phyloP scores from a whole-genome alignment of 495 filamentous ascomycete species.

The Podospora anserina region DNA sequence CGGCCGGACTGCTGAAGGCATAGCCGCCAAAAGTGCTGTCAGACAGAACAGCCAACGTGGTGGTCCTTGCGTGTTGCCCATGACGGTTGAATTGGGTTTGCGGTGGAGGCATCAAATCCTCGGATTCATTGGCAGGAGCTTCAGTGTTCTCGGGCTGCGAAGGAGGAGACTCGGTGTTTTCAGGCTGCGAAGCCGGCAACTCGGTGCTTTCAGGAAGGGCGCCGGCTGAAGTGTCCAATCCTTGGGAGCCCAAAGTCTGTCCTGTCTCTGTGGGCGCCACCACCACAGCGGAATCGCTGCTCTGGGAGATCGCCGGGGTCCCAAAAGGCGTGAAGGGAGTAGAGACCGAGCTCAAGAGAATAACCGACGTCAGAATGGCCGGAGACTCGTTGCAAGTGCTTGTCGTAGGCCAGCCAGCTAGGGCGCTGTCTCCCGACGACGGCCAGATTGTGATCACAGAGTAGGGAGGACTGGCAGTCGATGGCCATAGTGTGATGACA shows the following conservation, averaged over 20 bases:
- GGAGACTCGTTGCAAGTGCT: neutral
- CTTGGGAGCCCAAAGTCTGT: neutral
- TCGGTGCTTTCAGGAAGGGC: slow-evolving; percentile 1
- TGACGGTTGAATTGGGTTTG: slow-evolving; percentile 26
- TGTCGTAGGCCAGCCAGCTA: neutral
- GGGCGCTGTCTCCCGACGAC: slow-evolving; percentile 7
- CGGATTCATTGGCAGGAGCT: neutral
- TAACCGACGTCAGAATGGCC: neutral
- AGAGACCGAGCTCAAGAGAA: slow-evolving; percentile 1
- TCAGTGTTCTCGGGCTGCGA: neutral
- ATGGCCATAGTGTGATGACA: slow-evolving; percentile 1
- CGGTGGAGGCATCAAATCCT: slow-evolving; percentile 13
- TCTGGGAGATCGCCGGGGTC: neutral
- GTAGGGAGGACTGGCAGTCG: neutral
- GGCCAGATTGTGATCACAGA: slow-evolving; percentile 26
- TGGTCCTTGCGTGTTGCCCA: slow-evolving; percentile 1
- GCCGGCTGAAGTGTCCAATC: neutral
- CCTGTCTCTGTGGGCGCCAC: neutral
- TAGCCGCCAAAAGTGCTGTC: slow-evolving; percentile 15
- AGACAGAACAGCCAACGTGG: neutral
- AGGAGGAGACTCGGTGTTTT: neutral
- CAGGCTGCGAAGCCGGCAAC: neutral
- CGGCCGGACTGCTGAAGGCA: slow-evolving; percentile 14
- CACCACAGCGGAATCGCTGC: neutral
- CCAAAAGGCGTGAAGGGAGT: neutral